Conservation (phyloP, 306 rosid species). For the Lathyrus sativus region DNA sequence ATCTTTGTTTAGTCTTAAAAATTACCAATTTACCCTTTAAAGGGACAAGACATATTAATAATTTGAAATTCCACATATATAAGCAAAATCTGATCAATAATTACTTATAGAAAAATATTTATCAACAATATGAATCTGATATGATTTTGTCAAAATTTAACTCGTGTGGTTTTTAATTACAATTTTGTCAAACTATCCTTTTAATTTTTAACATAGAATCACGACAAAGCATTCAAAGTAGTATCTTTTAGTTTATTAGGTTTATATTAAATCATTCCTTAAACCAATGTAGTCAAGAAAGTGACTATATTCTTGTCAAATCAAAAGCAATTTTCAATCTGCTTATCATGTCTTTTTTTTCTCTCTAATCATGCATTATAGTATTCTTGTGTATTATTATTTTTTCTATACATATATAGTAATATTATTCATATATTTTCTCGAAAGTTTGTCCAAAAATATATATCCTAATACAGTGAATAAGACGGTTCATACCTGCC, state of each 20-base stretch:
- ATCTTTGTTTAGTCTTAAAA: no score
- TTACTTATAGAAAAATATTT: no score
- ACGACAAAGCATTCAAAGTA: slow-evolving; percentile 16
- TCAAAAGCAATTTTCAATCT: slow-evolving; percentile 33
- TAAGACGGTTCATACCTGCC: neutral
- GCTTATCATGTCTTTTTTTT: slow-evolving; percentile 40
- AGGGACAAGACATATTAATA: no score
- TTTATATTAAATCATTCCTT: slow-evolving; percentile 22
- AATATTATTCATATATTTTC: neutral
- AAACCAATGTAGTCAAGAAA: slow-evolving; percentile 40
- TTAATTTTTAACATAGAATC: neutral
- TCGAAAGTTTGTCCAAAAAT: neutral
- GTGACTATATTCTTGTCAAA: slow-evolving; percentile 28
- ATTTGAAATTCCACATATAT: no score
- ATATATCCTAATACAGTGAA: neutral
- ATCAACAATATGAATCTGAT: neutral
- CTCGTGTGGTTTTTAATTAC: slow-evolving; percentile 5
- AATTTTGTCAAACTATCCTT: slow-evolving; percentile 28
- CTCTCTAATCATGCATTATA: slow-evolving; percentile 31
- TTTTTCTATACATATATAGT: no score
- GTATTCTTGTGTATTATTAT: neutral
- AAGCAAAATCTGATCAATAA: no score
- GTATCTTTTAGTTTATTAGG: neutral
- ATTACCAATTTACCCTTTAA: no score
- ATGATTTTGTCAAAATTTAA: slow-evolving; percentile 13